Evolutionary conservation across 1,139 yeast species (phyloP).

Genomic region (Candida freyschussii): DNA sequence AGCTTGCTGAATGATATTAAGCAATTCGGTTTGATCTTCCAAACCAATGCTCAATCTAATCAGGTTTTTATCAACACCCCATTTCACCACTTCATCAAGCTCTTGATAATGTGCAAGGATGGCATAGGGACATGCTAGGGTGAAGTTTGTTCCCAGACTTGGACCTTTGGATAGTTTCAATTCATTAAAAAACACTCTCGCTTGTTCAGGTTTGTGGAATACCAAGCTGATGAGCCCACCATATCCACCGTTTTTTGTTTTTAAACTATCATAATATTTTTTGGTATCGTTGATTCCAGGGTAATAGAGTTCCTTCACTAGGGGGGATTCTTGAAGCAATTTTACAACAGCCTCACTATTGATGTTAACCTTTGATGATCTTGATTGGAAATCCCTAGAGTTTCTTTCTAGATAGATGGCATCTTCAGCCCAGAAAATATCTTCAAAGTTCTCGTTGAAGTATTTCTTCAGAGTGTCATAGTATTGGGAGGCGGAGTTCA

Average conservation of each 20-base stretch:
- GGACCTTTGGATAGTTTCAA: conserved; percentile 86
- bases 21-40: conserved; percentile 52
- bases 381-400: conserved; percentile 75
- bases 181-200: conserved; percentile 69
- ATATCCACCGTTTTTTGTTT: conserved; percentile 75
- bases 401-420: conserved; percentile 89
- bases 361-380: conserved; percentile 63
- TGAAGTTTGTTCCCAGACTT: conserved; percentile 88
- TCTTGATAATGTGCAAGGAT: conserved; percentile 85
- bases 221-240: conserved; percentile 85
- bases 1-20: conserved; percentile 45
- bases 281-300: conserved; percentile 54
- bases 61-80: conserved; percentile 80
- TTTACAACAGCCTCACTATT: conserved; percentile 53
- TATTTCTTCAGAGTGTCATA: conserved; percentile 51
- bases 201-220: conserved; percentile 62
- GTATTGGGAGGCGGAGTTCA: conserved; percentile 60
- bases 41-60: conserved; percentile 84
- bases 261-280: conserved; percentile 65
- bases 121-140: conserved; percentile 88
- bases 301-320: conserved; percentile 63
- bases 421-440: conserved; percentile 87
- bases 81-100: conserved; percentile 72
- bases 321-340: conserved; percentile 31
- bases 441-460: conserved; percentile 55